phyloP scores from a whole-genome alignment of 352 stramenopile species.

The Elongisporangium prolatum region DNA sequence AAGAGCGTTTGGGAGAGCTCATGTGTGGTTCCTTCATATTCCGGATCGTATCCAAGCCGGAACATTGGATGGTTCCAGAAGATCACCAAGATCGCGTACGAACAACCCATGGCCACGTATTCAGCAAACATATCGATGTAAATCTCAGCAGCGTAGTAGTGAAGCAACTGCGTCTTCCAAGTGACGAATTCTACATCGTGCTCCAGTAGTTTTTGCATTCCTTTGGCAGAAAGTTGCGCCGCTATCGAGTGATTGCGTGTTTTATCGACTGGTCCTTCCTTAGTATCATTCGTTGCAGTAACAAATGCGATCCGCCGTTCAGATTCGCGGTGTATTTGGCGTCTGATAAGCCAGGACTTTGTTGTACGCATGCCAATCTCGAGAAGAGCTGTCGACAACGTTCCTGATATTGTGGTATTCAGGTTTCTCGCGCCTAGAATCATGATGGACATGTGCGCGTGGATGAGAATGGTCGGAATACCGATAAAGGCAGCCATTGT shows the following conservation, averaged over 20 bases:
- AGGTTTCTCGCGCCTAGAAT: constrained; percentile 19
- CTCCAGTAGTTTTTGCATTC: background rate
- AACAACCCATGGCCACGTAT: constrained; percentile 39
- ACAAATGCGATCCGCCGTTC: background rate
- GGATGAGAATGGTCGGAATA: constrained; percentile 28
- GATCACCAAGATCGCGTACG: constrained; percentile 24
- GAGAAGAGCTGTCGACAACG: constrained; percentile 11
- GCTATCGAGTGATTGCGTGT: background rate
- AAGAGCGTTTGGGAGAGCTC: constrained; percentile 6
- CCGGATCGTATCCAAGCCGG: background rate
- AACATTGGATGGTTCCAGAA: constrained; percentile 28
- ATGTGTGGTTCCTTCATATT: background rate
- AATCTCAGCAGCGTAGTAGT: constrained; percentile 20
- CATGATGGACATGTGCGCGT: constrained; percentile 33
- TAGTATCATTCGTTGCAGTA: background rate
- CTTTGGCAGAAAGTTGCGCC: background rate
- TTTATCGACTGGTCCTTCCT: background rate
- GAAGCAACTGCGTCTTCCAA: constrained; percentile 14
- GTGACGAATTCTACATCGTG: constrained; percentile 3
- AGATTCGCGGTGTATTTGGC: constrained; percentile 1
- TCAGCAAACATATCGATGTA: constrained; percentile 42
- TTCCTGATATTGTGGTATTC: constrained; percentile 13
- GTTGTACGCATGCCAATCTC: constrained; percentile 18
- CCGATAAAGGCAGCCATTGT: constrained; percentile 17
- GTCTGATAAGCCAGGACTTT: constrained; percentile 17